Percentiles rank a stretch among this genome's conserved stretches.
phyloP scores from a whole-genome alignment of 2,329 filamentous ascomycete genomes.

The Fusarium ambrosium region DNA sequence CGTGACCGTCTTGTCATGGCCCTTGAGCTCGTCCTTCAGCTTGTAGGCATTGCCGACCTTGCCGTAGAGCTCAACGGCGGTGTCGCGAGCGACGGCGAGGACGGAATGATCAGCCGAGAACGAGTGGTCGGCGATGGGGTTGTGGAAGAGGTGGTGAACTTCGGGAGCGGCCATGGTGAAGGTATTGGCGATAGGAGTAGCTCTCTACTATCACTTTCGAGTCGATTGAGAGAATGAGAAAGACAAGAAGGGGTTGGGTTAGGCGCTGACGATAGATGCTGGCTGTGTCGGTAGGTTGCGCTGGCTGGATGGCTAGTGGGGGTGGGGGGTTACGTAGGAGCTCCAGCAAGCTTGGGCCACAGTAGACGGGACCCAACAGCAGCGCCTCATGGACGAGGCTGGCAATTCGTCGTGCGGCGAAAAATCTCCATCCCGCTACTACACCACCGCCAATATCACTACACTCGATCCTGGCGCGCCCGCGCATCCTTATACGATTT shows the following conservation, averaged over 20 bases:
- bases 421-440: constrained; percentile 48
- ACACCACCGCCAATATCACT: constrained; percentile 30
- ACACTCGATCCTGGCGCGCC: constrained; percentile 25
- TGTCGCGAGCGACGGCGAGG: constrained; percentile 92
- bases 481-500: constrained; percentile 16
- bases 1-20: constrained; percentile 97
- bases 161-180: constrained; percentile 84
- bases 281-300: constrained; percentile 22
- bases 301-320: constrained; percentile 30
- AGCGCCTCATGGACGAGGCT: constrained; percentile 39
- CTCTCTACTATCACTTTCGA: constrained; percentile 91
- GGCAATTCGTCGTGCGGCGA: constrained; percentile 33
- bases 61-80: constrained; percentile 88
- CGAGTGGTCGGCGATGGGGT: constrained; percentile 96
- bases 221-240: constrained; percentile 32
- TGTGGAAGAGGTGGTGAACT: constrained; percentile 97
- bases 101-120: constrained; percentile 93
- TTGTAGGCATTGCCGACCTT: constrained; percentile 80
- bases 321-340: constrained; percentile 48
- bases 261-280: constrained; percentile 39
- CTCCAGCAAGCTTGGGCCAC: constrained; percentile 47
- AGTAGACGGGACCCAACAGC: neutral
- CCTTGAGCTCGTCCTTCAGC: constrained; percentile 92
- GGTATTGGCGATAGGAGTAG: constrained; percentile 65
- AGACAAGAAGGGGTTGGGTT: constrained; percentile 27